Percentiles rank a stretch among this genome's conserved stretches.
These are phyloP conservation scores for Aspergillus jensenii DNA, from an alignment of 2,329 filamentous ascomycete species.

Conservation along the genomic window DNA sequence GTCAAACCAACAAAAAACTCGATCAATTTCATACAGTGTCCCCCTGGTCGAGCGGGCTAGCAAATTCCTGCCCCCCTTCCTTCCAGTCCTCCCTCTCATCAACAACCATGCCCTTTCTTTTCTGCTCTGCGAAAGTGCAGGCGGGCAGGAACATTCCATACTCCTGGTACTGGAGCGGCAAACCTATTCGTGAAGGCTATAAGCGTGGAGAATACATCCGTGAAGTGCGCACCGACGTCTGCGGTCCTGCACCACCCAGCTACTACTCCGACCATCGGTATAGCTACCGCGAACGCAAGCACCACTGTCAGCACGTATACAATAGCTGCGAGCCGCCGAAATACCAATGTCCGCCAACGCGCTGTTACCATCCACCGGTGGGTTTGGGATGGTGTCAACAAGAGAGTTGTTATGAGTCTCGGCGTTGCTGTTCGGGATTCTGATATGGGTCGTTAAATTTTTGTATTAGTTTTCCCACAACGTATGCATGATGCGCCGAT, in stretches of 20 bases:
- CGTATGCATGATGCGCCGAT: not conserved
- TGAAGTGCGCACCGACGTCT: slow-evolving; percentile 7
- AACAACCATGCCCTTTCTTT: slow-evolving; percentile 7
- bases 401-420: not conserved
- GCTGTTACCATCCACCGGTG: not conserved
- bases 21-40: not conserved
- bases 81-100: too few species aligned
- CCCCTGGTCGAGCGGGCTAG: not conserved
- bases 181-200: slow-evolving; percentile 18
- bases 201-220: slow-evolving; percentile 18
- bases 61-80: not conserved
- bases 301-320: not conserved
- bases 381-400: not conserved
- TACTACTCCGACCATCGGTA: not conserved
- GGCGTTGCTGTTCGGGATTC: not conserved
- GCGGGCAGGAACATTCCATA: slow-evolving; percentile 16
- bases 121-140: not conserved
- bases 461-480: not conserved
- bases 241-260: not conserved
- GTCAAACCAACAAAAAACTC: too few species aligned
- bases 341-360: not conserved
- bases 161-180: slow-evolving; percentile 25
- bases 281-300: not conserved
- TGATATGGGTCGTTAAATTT: not conserved
- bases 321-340: not conserved